Evolutionary conservation across 495 filamentous ascomycete genomes (phyloP).

Genomic region (Penicillium goetzii): DNA sequence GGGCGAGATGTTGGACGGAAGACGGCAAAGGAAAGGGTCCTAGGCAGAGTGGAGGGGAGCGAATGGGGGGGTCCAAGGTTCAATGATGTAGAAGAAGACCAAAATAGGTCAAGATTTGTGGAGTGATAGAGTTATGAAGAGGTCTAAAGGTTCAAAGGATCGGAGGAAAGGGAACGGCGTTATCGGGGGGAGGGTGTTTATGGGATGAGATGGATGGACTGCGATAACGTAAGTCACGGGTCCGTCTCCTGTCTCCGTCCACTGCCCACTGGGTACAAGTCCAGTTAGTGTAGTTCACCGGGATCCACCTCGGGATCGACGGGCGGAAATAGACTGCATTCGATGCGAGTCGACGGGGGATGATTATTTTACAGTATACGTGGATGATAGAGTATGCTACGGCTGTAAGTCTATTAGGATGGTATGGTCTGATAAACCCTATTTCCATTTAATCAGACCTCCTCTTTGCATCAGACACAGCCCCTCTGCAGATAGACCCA

Average conservation of each 20-base stretch:
- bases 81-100: neutral
- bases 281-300: too few relatives aligned
- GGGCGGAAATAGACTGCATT: slow-evolving; percentile 4
- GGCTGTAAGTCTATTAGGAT: too few relatives aligned
- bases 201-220: slow-evolving; percentile 4
- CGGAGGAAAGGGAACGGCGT: slow-evolving; percentile 11
- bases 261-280: too few relatives aligned
- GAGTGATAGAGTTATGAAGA: neutral
- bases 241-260: slow-evolving; percentile 4
- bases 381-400: too few relatives aligned
- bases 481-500: neutral
- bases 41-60: neutral
- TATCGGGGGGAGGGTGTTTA: slow-evolving; percentile 23
- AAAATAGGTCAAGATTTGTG: neutral
- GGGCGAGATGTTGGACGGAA: slow-evolving; percentile 4
- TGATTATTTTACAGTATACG: neutral
- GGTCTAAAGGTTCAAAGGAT: neutral
- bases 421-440: slow-evolving; percentile 1
- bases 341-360: neutral
- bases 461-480: neutral
- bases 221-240: slow-evolving; percentile 29
- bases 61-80: neutral
- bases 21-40: neutral
- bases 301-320: slow-evolving; percentile 20
- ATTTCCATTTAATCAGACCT: neutral